Conservation (phyloP, 2,329 filamentous ascomycete species). For the Delphinella strobiligena region DNA sequence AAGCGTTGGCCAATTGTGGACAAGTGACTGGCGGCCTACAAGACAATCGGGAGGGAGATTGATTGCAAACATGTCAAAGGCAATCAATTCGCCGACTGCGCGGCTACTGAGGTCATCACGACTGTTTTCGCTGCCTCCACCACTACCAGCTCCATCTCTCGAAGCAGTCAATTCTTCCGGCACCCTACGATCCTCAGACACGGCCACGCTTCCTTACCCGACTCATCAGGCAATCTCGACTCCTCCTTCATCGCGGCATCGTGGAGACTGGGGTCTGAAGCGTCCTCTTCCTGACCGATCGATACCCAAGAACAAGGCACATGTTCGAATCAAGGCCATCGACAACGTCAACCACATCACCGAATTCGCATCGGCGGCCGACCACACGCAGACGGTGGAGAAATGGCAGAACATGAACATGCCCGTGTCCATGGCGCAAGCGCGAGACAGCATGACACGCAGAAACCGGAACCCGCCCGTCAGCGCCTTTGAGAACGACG, state of each 20-base stretch:
- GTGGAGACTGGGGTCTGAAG: constrained; percentile 91
- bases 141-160: constrained; percentile 51
- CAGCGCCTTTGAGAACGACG: constrained; percentile 29
- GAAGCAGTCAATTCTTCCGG: constrained; percentile 33
- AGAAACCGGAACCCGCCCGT: constrained; percentile 4
- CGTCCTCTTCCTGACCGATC: constrained; percentile 66
- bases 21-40: too few species aligned
- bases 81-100: constrained; percentile 44
- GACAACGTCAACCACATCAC: constrained; percentile 83
- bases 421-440: constrained; percentile 45
- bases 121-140: constrained; percentile 74
- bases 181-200: constrained; percentile 46
- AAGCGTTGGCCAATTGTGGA: too few species aligned
- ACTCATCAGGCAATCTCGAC: constrained; percentile 74
- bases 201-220: constrained; percentile 66
- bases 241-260: constrained; percentile 55
- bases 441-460: constrained; percentile 12
- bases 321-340: constrained; percentile 63
- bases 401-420: constrained; percentile 81
- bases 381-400: constrained; percentile 66
- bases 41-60: too few species aligned
- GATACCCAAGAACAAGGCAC: constrained; percentile 57
- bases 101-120: constrained; percentile 73
- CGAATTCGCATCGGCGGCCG: constrained; percentile 71
- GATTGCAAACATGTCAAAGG: constrained; percentile 28